A percentile compares a stretch with the other conserved stretches of the same genome.
Conservation (phyloP, 2,329 filamentous ascomycete species). For the Talaromyces albobiverticillius region DNA sequence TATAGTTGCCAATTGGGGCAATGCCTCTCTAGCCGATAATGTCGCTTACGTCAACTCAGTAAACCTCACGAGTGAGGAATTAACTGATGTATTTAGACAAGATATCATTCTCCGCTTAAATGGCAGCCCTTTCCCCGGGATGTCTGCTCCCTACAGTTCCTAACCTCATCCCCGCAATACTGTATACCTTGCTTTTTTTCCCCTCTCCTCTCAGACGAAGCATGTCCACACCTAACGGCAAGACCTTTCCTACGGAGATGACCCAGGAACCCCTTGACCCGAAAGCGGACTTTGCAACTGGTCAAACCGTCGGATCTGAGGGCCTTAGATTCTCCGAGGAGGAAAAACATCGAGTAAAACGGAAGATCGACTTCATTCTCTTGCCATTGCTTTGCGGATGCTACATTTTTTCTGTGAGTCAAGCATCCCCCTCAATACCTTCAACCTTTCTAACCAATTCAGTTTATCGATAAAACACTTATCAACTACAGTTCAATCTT, state of each 20-base stretch:
- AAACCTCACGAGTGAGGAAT: not conserved
- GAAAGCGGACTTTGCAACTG: not conserved
- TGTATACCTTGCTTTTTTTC: too few species aligned
- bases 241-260: not conserved
- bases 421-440: not conserved
- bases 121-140: not conserved
- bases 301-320: not conserved
- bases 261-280: not conserved
- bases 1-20: not conserved
- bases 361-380: not conserved
- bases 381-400: not conserved
- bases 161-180: too few species aligned
- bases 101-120: not conserved
- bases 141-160: too few species aligned
- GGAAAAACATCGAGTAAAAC: not conserved
- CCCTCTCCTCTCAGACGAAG: too few species aligned
- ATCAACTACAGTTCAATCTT: not conserved
- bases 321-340: not conserved
- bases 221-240: not conserved
- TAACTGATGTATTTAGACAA: not conserved
- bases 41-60: not conserved
- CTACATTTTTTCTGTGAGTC: slow-evolving; percentile 1
- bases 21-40: not conserved
- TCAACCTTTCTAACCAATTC: not conserved
- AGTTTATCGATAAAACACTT: not conserved